Evolutionary conservation across 345 rosid genomes (phyloP), one percentile per base, ranked within the genome.

Genomic region (Conringia planisiliqua): DNA sequence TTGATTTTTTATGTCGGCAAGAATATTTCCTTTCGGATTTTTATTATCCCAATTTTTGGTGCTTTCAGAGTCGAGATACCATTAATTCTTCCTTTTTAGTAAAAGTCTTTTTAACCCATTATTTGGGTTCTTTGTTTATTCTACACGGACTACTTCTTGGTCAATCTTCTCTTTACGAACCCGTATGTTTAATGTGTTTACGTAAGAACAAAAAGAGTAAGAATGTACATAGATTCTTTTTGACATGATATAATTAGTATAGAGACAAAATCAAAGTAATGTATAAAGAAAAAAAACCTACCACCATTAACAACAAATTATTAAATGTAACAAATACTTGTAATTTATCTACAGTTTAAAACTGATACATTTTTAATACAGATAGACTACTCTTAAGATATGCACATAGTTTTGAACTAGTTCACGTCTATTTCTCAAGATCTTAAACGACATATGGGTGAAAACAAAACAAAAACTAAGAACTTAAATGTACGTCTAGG

Each of bases 1-100:
- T 75, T 75, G 63, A 13, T 35, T 42, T 40, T 54, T 52, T n/a
- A n/a, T 42, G 78, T 60, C 73, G 78, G 73, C 73, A 48, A 38
- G 0, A 65, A 33, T 27, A n/a, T n/a, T 65, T 66, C 13, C 12
- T 51, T 39, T 39, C 6, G 12, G 12, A 29, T 62, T 40, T 43
- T 14, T 51, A 4, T 51, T 51, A 26, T 14, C 20, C 12, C 51
- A 14, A 14, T 26, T 14, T 50, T 13, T 24, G 61, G 29, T 64
- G 69, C 42, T 17, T 64, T 17, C 56, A 5, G 48, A 36, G 47
- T 66, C 35, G 60, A 46, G 2, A 35, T 66, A 66, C 58, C 32
- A 20, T 18, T 18, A 32, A 14, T 20, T 66, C 11, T 20, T 22
- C 56, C 2, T 51, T 26, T 67, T 10, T 9, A 17, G 11, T 2